Conservation (phyloP, 176 grass and related monocot genomes). For the Triticum urartu region DNA sequence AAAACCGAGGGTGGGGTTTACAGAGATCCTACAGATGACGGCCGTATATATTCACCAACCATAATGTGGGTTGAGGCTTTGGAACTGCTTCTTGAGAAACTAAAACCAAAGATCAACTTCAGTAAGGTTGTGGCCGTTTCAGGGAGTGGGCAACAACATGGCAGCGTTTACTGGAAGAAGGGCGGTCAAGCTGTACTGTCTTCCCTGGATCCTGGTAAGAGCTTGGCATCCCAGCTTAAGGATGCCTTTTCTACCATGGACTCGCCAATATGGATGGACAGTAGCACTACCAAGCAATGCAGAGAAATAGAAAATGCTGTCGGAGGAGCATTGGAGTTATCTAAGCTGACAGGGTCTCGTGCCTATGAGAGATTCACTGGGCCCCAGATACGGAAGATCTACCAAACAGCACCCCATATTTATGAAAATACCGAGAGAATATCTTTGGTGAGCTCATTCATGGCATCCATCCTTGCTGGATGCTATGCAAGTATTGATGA, state of each 20-base stretch:
- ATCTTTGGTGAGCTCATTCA: conserved; percentile 94
- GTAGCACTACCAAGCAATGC: conserved; percentile 88
- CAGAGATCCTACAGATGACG: conserved; percentile 68
- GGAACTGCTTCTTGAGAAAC: conserved; percentile 76
- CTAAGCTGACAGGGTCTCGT: conserved; percentile 83
- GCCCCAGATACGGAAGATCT: conserved; percentile 85
- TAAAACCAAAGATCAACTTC: conserved; percentile 75
- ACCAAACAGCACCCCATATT: conserved; percentile 43
- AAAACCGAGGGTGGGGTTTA: conserved; percentile 85
- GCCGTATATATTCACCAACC: conserved; percentile 81
- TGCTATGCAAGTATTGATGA: conserved; percentile 92
- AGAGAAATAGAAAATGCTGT: conserved; percentile 92
- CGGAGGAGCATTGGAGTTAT: conserved; percentile 80
- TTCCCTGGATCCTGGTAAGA: conserved; percentile 67
- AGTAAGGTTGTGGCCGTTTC: conserved; percentile 65
- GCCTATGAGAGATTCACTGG: conserved; percentile 92
- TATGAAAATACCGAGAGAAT: conserved; percentile 86
- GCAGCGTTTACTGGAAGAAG: conserved; percentile 97
- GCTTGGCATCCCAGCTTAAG: conserved; percentile 55
- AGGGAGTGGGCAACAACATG: conserved; percentile 93
- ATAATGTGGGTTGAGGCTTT: conserved; percentile 95
- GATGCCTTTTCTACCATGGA: conserved; percentile 75
- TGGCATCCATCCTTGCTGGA: conserved; percentile 84
- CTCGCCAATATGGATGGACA: conserved; percentile 98
- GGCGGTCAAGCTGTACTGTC: conserved; percentile 48